Conservation (phyloP, 2,329 filamentous ascomycete genomes). For the Epichloe glyceriae region DNA sequence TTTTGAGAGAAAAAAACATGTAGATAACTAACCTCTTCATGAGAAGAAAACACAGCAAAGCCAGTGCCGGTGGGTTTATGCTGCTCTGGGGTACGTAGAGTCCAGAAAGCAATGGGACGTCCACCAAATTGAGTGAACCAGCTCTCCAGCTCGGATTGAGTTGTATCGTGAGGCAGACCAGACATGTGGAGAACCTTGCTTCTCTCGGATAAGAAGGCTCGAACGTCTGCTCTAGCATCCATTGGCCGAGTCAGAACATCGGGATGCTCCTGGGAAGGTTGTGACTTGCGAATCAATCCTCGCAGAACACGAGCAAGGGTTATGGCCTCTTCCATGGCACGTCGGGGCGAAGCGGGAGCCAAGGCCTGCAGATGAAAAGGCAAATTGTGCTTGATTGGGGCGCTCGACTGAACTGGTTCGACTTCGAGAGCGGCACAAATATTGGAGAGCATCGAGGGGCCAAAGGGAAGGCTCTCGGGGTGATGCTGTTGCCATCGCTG, state of each 20-base stretch:
- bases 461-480: slow-evolving; percentile 92
- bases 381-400: slow-evolving; percentile 96
- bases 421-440: slow-evolving; percentile 98
- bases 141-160: slow-evolving; percentile 94
- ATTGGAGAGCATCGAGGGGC: slow-evolving; percentile 87
- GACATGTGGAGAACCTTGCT: slow-evolving; percentile 99
- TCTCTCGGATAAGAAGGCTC: slow-evolving; percentile 87
- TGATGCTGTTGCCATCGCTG: slow-evolving; percentile 98
- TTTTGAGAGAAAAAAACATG: neutral
- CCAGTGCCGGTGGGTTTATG: slow-evolving; percentile 98
- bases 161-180: slow-evolving; percentile 92
- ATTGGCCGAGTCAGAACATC: slow-evolving; percentile 91
- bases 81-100: slow-evolving; percentile 89
- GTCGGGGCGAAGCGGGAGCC: slow-evolving; percentile 84
- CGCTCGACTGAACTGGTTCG: slow-evolving; percentile 92
- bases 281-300: slow-evolving; percentile 89
- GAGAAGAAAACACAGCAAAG: slow-evolving; percentile 96
- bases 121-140: slow-evolving; percentile 99
- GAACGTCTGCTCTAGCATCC: slow-evolving; percentile 91
- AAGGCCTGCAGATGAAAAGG: slow-evolving; percentile 95
- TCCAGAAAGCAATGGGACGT: slow-evolving; percentile 98
- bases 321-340: slow-evolving; percentile 95
- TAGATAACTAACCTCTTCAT: slow-evolving; percentile 71
- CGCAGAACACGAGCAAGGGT: slow-evolving; percentile 86
- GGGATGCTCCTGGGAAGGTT: slow-evolving; percentile 83